Conservation (phyloP, 1,139 yeast species). For the Pichia sp. region DNA sequence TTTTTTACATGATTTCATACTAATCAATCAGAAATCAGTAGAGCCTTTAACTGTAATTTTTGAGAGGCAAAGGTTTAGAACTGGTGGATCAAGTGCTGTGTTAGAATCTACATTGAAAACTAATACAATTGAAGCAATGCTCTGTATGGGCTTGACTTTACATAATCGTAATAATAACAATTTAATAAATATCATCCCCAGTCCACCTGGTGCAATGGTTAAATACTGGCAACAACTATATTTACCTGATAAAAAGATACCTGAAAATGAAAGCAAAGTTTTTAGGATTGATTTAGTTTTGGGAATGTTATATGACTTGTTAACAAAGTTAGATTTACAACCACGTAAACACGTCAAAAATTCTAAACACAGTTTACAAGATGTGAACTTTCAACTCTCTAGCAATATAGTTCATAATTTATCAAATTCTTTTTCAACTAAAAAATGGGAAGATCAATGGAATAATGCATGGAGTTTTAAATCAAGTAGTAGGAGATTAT, state of each 20-base stretch:
- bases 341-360: neutral
- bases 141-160: slow-evolving; percentile 26
- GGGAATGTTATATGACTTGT: slow-evolving; percentile 2
- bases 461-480: slow-evolving; percentile 14
- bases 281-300: slow-evolving; percentile 25
- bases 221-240: slow-evolving; percentile 15
- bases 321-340: neutral
- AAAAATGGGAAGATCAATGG: slow-evolving; percentile 6
- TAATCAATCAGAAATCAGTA: neutral
- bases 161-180: slow-evolving; percentile 3
- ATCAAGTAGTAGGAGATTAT: slow-evolving; percentile 21
- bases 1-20: slow-evolving; percentile 15
- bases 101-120: slow-evolving; percentile 46
- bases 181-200: slow-evolving; percentile 1
- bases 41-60: slow-evolving; percentile 39
- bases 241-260: neutral
- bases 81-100: slow-evolving; percentile 39
- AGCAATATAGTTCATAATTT: neutral
- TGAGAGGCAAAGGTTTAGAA: slow-evolving; percentile 51
- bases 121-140: slow-evolving; percentile 47
- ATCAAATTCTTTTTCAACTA: neutral
- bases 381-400: neutral
- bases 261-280: slow-evolving; percentile 17
- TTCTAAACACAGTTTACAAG: too few species aligned
- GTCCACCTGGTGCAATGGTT: slow-evolving; percentile 16